A percentile compares a stretch with the other conserved stretches of the same genome.
These are phyloP conservation scores for Phytophthora brassicae DNA, from an alignment of 352 stramenopile genomes.

Conservation along the genomic window DNA sequence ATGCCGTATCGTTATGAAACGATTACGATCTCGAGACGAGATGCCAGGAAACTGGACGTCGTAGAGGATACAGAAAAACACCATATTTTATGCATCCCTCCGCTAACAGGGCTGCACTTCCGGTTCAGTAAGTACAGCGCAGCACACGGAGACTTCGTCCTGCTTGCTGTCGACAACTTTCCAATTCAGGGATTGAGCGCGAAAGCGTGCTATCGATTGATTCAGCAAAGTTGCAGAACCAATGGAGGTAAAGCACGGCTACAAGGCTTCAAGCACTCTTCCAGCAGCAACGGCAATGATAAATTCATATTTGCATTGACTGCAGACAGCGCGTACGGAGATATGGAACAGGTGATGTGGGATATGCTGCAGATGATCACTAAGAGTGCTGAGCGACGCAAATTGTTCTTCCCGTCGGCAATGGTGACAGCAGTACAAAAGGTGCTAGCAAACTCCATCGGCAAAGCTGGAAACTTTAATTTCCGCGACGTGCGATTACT, in stretches of 20 bases:
- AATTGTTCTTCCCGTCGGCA: conserved; percentile 56
- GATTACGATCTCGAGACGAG: conserved; percentile 37
- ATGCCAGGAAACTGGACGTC: conserved; percentile 46
- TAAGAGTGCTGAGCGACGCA: conserved; percentile 68
- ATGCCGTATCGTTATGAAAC: conserved; percentile 52
- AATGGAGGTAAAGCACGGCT: conserved; percentile 24
- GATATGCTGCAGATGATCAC: conserved; percentile 76
- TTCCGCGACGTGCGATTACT: conserved; percentile 58
- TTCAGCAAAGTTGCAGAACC: conserved; percentile 27
- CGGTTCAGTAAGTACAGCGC: conserved; percentile 60
- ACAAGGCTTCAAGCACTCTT: conserved; percentile 31
- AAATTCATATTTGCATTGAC: conserved; percentile 66
- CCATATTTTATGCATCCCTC: conserved; percentile 53
- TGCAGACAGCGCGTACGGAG: conserved; percentile 66
- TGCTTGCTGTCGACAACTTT: conserved; percentile 59
- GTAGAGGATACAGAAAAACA: conserved; percentile 41
- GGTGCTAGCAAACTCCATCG: conserved; percentile 68
- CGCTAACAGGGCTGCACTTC: conserved; percentile 46
- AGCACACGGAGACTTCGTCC: conserved; percentile 62
- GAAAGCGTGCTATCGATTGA: conserved; percentile 38
- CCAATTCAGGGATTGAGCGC: conserved; percentile 45
- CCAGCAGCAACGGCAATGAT: conserved; percentile 20
- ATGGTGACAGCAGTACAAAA: conserved; percentile 73
- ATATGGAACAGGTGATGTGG: conserved; percentile 76
- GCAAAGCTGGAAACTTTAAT: conserved; percentile 58